Evolutionary conservation across 345 rosid species (phyloP), one percentile per base, ranked within the genome.

Genomic region (Citrus trifoliata): DNA sequence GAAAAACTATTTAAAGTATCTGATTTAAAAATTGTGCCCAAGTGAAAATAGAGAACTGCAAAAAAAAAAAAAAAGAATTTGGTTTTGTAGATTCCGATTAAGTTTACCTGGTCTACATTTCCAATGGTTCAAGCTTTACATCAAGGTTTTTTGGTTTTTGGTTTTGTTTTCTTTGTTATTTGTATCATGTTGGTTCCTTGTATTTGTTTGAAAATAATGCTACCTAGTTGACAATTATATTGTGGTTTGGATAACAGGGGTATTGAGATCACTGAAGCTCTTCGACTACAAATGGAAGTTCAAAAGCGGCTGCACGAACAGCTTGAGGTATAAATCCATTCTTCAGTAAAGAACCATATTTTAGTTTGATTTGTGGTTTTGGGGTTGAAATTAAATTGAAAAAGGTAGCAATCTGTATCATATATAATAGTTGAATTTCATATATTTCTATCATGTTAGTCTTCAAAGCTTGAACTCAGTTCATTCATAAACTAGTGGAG

Each of bases 301-400:
- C 98, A 95, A 88, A 95, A 92, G 84, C 88, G 86, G 78, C 84
- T 95, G 80, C 98, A 92, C 70, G 98, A 93, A 85, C 99, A 95
- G 82, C 98, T 95, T 42, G 99, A 95, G 99, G 99, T 93, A 87
- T 67, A 18, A 72, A 77, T 79, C 37, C 72, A 13, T 61, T 73
- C 74, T 58, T 70, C 16, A n/a, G n/a, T 46, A 48, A 76, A 19
- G 59, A 48, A 48, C 24, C 48, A 27, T 58, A 66, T 19, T 65
- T 73, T 72, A 30, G 40, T 35, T 16, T 68, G 73, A 67, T 30
- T 16, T 25, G 19, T 75, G 71, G 38, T 32, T 42, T 66, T 53
- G 74, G 3, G 33, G 73, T 32, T 64, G 19, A 71, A 51, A 27
- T 71, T 2, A 14, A 7, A 63, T 16, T 28, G 37, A 63, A 63